Evolutionary conservation across 345 rosid genomes (phyloP).

Genomic region (Hibiscus syriacus): DNA sequence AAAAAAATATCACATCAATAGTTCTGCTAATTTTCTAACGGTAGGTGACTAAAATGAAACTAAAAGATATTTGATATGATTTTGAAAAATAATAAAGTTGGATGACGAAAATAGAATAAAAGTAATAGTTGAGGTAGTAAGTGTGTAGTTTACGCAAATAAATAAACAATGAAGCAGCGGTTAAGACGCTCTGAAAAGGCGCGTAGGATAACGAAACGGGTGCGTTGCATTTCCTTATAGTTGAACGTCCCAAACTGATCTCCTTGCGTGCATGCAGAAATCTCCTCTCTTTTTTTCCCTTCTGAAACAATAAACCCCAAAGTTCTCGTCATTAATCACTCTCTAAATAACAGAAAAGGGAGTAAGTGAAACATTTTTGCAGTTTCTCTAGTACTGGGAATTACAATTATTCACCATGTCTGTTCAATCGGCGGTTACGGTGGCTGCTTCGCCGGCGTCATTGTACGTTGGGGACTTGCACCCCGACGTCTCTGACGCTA

Average conservation of each 20-base stretch:
- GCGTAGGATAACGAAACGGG: neutral
- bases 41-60: no score
- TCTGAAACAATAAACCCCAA: neutral
- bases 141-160: no score
- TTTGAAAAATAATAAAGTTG: no score
- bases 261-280: slow-evolving; percentile 1
- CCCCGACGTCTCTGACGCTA: slow-evolving; percentile 45
- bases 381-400: neutral
- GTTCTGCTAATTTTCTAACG: no score
- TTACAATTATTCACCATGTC: slow-evolving; percentile 27
- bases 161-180: neutral
- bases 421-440: slow-evolving; percentile 30
- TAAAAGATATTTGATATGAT: no score
- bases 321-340: neutral
- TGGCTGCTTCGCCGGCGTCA: slow-evolving; percentile 35
- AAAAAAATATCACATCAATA: no score
- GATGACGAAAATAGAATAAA: no score
- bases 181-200: neutral
- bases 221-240: neutral
- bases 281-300: neutral
- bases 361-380: neutral
- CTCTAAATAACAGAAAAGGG: neutral
- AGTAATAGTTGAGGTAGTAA: no score
- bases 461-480: slow-evolving; percentile 73
- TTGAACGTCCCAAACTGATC: neutral